Percentiles rank a stretch among this genome's conserved stretches.
These are phyloP conservation scores for Vitellaria paradoxa DNA, from an alignment of 179 eudicot genomes.

Conservation along the genomic window DNA sequence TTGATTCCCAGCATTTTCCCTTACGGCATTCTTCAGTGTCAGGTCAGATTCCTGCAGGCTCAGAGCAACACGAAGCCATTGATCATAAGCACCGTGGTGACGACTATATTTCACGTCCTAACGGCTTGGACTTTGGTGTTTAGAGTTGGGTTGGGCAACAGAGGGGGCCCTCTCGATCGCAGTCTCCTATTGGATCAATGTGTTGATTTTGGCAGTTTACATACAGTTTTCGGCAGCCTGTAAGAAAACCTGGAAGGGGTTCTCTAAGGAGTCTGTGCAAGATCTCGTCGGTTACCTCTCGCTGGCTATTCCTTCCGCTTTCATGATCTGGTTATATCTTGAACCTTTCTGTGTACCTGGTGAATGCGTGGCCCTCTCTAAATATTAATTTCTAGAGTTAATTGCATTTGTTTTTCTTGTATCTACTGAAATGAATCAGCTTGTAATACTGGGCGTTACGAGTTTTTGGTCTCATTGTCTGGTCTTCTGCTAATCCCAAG, in stretches of 20 bases:
- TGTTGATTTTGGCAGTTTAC: slow-evolving; percentile 29
- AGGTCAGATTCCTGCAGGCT: slow-evolving; percentile 37
- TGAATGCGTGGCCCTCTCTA: no score
- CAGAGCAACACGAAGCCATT: slow-evolving; percentile 39
- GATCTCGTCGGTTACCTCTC: slow-evolving; percentile 22
- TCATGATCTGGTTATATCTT: slow-evolving; percentile 35
- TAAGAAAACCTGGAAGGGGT: slow-evolving; percentile 46
- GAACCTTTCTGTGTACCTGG: no score
- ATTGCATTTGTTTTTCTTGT: no score
- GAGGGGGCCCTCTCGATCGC: slow-evolving; percentile 28
- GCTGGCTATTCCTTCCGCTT: slow-evolving; percentile 35
- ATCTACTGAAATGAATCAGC: slow-evolving; percentile 18
- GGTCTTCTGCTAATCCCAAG: slow-evolving; percentile 57
- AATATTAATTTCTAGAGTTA: no score
- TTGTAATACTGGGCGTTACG: slow-evolving; percentile 55
- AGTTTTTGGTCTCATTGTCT: slow-evolving; percentile 45
- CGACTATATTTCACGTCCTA: slow-evolving; percentile 28
- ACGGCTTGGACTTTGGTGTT: slow-evolving; percentile 21
- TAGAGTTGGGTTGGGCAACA: slow-evolving; percentile 14
- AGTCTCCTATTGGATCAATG: slow-evolving; percentile 29
- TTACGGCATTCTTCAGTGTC: slow-evolving; percentile 44
- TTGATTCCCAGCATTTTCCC: slow-evolving; percentile 45
- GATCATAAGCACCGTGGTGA: slow-evolving; percentile 30
- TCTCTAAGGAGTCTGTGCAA: slow-evolving; percentile 30
- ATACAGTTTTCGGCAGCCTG: slow-evolving; percentile 30